Conservation (phyloP, 1,284 basidiomycete species). For the Puccinia sorghi region DNA sequence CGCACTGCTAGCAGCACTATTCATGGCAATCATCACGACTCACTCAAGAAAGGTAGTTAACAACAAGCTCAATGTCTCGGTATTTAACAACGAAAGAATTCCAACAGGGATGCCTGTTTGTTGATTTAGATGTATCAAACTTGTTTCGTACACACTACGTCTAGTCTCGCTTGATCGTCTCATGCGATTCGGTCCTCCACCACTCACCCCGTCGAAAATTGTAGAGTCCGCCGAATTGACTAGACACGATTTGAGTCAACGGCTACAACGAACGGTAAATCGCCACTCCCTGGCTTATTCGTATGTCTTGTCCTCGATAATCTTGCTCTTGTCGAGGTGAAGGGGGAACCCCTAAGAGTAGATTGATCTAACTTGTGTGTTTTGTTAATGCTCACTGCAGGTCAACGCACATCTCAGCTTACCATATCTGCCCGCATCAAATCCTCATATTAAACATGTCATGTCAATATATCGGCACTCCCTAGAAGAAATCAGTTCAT, state of each 20-base stretch:
- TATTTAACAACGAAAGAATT: background rate
- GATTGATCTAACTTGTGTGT: too few relatives aligned
- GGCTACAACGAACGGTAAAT: constrained; percentile 39
- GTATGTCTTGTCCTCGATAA: constrained; percentile 1
- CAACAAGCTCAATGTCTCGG: background rate
- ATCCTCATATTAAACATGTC: constrained; percentile 39
- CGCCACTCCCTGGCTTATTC: background rate
- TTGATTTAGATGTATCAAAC: background rate
- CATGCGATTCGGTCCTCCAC: constrained; percentile 36
- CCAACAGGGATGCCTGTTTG: background rate
- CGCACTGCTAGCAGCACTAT: background rate
- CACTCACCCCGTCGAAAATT: constrained; percentile 11
- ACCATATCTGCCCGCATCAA: constrained; percentile 45
- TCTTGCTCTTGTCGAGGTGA: constrained; percentile 62
- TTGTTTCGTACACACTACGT: background rate
- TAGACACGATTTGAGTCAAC: constrained; percentile 26
- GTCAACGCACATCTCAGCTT: constrained; percentile 40
- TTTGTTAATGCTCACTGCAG: constrained; percentile 60
- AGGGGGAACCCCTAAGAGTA: constrained; percentile 66
- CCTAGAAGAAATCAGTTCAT: background rate
- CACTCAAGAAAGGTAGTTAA: constrained; percentile 18
- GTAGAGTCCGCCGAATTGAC: constrained; percentile 44
- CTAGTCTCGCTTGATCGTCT: constrained; percentile 39
- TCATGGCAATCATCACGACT: background rate
- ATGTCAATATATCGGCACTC: constrained; percentile 38